Base-by-base conservation (phyloP, 345 rosid species). In the Laguncularia racemosa region DNA sequence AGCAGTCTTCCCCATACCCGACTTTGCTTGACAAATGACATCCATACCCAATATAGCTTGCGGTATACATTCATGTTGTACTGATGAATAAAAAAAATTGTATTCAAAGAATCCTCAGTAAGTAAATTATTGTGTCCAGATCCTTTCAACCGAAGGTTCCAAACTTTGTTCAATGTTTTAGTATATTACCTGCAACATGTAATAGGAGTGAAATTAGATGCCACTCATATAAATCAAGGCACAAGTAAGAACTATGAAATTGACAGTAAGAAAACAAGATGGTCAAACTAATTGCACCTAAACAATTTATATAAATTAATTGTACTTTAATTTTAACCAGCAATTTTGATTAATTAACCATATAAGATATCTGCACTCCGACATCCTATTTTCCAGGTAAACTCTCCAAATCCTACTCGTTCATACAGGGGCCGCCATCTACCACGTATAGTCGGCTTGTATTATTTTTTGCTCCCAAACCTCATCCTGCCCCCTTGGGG, bases 21-120 rank as follows among this genome's bases (percentile, higher is more conserved):
- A 93, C 69, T 93, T 93, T 13, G 99, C 99, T 90, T 93, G 99
- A 69, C 97, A 93, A 62, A 93, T 85, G 71, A 95, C 97, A 62
- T 95, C 96, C 97, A 90, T 90, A 14, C 97, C 99, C 76, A 95
- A 57, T 44, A 90, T 90, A 56, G 99, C 99, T 90, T 95, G 99
- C 44, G 97, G 99, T 58, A 95, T 95, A 68, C 97, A 95, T 60
- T 95, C 96, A 16, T 95, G 99, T 95, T 95, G 99, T 72, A 95
- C 97, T 88, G 84, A 68, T 75, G 89, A 78, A 79, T 63, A 77
- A 85, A 89, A 93, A 84, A 90, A 90, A 85, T 76, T 63, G 96
- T 51, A 84, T 44, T 70, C 69, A 74, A 83, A 83, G 80, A 79
- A 90, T 81, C 85, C 69, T 66, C 70, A 63, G 72, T 78, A 81